Evolutionary conservation across 2,329 filamentous ascomycete species (phyloP), one percentile per base, ranked within the genome.

Genomic region (Colletotrichum magnum): DNA sequence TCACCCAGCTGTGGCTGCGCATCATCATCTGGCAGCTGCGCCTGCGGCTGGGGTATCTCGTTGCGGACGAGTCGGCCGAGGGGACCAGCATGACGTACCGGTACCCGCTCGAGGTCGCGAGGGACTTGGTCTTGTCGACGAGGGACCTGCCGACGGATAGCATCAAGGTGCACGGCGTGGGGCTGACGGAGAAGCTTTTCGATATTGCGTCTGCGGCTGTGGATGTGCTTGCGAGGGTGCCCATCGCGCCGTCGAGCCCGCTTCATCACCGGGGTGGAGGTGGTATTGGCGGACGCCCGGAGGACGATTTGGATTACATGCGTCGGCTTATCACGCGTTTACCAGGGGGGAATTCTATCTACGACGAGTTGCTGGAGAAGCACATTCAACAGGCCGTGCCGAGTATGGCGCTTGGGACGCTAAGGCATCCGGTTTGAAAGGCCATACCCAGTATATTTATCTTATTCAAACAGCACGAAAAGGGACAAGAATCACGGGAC

Each of bases 121-220:
- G 78, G 56, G 80, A 83, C 2, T 73, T 84, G 6, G 78, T 77
- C 2, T 64, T 82, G 0, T 82, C 80, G 1, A 83, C 80, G 0
- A 72, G 79, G 2, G 79, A 82, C 28, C 73, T 84, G 0, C 75
- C 80, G 0, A 71, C 83, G 1, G 76, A 77, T 16, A 81, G 79
- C 52, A 79, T 85, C 62, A 78, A 75, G 21, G 78, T 85, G 0
- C 83, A 85, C 12, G 83, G 83, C 0, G 81, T 82, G 10, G 83
- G 83, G 0, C 70, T 85, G n/a, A 85, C 83, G 0, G 83, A 85
- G 64, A 85, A 85, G 69, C 70, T 85, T 0, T 85, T 83, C 48
- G 83, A 85, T 43, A 78, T 85, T 28, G 82, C 82, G 0, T 84
- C 80, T 0, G 79, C 82, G 0, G 80, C 84, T 1, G 79, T 83